Conservation (phyloP, 139 green algal genomes). For the Coccomyxa sp. region DNA sequence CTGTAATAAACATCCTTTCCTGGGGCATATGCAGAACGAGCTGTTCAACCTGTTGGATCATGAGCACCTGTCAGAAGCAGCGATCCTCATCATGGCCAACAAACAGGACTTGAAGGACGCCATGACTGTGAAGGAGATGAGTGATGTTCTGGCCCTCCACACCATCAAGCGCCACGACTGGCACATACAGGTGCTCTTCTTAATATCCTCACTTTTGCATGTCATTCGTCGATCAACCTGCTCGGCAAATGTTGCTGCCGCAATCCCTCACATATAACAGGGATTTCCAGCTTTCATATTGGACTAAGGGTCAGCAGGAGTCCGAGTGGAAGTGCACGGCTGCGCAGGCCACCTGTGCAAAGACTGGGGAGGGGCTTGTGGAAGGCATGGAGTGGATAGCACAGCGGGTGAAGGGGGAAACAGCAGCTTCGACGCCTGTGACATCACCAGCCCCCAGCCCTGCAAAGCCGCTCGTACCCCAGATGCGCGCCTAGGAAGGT, state of each 20-base stretch:
- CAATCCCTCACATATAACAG: neutral
- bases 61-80: constrained; percentile 55
- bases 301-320: neutral
- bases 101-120: constrained; percentile 77
- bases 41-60: constrained; percentile 67
- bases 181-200: constrained; percentile 48
- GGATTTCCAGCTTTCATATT: neutral
- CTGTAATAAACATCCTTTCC: neutral
- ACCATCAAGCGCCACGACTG: constrained; percentile 30
- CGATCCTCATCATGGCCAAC: constrained; percentile 84
- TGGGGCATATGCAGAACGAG: constrained; percentile 53
- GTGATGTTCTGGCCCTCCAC: constrained; percentile 46
- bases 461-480: neutral
- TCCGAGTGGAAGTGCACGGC: neutral
- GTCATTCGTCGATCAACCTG: neutral
- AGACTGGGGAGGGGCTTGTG: constrained; percentile 58
- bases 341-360: constrained; percentile 36
- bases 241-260: neutral
- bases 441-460: neutral
- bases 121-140: constrained; percentile 73
- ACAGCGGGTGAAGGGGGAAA: constrained; percentile 39
- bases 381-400: constrained; percentile 74
- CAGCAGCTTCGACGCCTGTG: neutral
- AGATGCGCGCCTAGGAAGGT: no score
- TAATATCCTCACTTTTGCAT: neutral